Evolutionary conservation across 1,284 basidiomycete genomes (phyloP).

Genomic region (Porogramme epimiltina): DNA sequence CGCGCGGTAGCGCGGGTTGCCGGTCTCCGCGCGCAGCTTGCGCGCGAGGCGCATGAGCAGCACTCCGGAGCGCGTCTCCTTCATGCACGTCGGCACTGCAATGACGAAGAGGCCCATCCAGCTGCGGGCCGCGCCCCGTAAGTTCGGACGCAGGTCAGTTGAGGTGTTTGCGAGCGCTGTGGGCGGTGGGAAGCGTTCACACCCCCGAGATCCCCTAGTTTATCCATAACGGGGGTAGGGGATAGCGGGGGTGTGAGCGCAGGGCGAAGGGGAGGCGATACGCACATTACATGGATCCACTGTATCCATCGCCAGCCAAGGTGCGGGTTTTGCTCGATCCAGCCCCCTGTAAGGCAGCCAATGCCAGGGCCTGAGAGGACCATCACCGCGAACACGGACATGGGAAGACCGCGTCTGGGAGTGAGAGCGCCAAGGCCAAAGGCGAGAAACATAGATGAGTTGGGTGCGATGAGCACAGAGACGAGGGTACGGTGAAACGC

Average conservation of each 20-base stretch:
- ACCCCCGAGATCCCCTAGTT: not conserved
- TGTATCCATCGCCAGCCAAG: conserved; percentile 83
- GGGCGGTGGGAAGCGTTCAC: too few species aligned
- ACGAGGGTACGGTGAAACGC: not conserved
- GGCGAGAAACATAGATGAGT: not conserved
- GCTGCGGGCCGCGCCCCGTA: conserved; percentile 34
- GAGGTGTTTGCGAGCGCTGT: not conserved
- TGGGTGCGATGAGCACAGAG: not conserved
- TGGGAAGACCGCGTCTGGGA: conserved; percentile 69
- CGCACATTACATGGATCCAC: conserved; percentile 74
- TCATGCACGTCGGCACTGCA: conserved; percentile 50
- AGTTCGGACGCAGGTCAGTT: not conserved
- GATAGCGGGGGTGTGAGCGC: conserved; percentile 1
- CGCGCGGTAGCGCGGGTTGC: conserved; percentile 61
- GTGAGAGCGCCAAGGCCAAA: not conserved
- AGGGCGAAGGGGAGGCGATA: conserved; percentile 5
- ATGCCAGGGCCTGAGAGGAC: conserved; percentile 64
- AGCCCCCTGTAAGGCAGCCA: conserved; percentile 68
- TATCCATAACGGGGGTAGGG: not conserved
- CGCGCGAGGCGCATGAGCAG: conserved; percentile 62
- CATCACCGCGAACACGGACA: conserved; percentile 65
- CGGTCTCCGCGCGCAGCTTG: conserved; percentile 61
- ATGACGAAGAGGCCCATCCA: conserved; percentile 47
- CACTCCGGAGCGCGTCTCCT: conserved; percentile 66
- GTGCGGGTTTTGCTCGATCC: conserved; percentile 63